Evolutionary conservation across 163 green algal genomes (phyloP).

Genomic region (Chlorella variabilis): DNA sequence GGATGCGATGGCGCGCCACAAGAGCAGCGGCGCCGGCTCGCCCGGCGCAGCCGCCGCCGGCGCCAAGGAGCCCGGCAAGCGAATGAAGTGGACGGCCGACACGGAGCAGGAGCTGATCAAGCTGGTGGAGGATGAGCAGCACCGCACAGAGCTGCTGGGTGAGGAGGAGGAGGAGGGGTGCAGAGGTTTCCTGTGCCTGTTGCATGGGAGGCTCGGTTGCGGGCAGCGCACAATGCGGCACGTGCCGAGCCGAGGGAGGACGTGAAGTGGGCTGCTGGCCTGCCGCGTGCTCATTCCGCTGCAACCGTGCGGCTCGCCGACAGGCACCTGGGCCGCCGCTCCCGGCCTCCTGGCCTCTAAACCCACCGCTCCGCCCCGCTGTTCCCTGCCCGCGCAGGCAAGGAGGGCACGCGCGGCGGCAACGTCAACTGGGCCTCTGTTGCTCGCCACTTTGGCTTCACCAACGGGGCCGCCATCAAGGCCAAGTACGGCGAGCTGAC

Average conservation of each 20-base stretch:
- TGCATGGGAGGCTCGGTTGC: neutral
- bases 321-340: too few relatives aligned
- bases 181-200: neutral
- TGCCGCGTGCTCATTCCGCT: too few relatives aligned
- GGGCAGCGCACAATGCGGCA: too few relatives aligned
- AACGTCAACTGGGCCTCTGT: slow-evolving; percentile 39
- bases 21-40: neutral
- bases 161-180: too few relatives aligned
- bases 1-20: neutral
- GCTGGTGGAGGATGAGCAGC: slow-evolving; percentile 41
- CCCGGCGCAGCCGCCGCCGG: neutral
- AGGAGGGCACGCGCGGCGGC: slow-evolving; percentile 10
- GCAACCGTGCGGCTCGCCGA: too few relatives aligned
- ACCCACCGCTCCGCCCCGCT: neutral
- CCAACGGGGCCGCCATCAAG: slow-evolving; percentile 17
- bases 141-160: slow-evolving; percentile 41
- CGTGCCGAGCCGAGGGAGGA: too few relatives aligned
- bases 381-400: slow-evolving; percentile 11
- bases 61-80: slow-evolving; percentile 21
- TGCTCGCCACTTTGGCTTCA: slow-evolving; percentile 39
- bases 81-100: slow-evolving; percentile 42
- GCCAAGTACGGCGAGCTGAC: slow-evolving; percentile 44
- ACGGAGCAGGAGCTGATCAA: slow-evolving; percentile 40
- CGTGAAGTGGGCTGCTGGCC: too few relatives aligned
- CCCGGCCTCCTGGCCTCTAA: neutral